Percentiles rank a stretch among this genome's conserved stretches.
phyloP scores from a whole-genome alignment of 2,329 filamentous ascomycete genomes.

The Cladosporium sp. region DNA sequence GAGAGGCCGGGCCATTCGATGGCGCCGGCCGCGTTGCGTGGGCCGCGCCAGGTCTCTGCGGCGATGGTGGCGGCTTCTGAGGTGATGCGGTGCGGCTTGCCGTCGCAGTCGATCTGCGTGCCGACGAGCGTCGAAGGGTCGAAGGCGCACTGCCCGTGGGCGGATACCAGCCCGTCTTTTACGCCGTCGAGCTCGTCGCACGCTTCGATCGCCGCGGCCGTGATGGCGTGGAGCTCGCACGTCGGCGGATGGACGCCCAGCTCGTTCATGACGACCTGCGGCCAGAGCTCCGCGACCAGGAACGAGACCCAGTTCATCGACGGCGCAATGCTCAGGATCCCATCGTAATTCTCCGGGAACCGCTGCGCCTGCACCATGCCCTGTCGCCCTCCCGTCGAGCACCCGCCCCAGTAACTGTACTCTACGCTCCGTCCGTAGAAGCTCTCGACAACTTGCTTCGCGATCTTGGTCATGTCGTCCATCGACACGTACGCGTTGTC shows the following conservation, averaged over 20 bases:
- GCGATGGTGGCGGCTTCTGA: conserved; percentile 44
- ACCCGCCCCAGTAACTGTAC: conserved; percentile 51
- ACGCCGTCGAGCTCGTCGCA: conserved; percentile 55
- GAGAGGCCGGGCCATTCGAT: conserved; percentile 52
- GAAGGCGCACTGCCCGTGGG: conserved; percentile 47
- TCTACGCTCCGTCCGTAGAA: conserved; percentile 42
- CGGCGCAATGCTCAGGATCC: conserved; percentile 48
- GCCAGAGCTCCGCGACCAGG: conserved; percentile 44
- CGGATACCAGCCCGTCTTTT: conserved; percentile 51
- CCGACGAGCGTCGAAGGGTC: conserved; percentile 42
- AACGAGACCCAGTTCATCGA: conserved; percentile 43
- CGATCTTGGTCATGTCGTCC: conserved; percentile 32
- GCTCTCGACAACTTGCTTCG: conserved; percentile 34
- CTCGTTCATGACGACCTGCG: conserved; percentile 42
- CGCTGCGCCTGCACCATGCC: conserved; percentile 48
- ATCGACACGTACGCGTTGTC: conserved; percentile 47
- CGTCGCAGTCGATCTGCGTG: conserved; percentile 34
- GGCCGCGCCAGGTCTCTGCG: conserved; percentile 40
- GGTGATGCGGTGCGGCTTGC: conserved; percentile 43
- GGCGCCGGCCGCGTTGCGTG: conserved; percentile 43
- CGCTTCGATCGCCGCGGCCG: conserved; percentile 45
- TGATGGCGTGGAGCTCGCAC: conserved; percentile 45
- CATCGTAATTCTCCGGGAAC: conserved; percentile 51
- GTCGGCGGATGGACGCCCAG: conserved; percentile 44
- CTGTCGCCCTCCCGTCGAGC: conserved; percentile 50